Evolutionary conservation across 2,329 filamentous ascomycete species (phyloP).

Genomic region (Harringtonia aguacate): DNA sequence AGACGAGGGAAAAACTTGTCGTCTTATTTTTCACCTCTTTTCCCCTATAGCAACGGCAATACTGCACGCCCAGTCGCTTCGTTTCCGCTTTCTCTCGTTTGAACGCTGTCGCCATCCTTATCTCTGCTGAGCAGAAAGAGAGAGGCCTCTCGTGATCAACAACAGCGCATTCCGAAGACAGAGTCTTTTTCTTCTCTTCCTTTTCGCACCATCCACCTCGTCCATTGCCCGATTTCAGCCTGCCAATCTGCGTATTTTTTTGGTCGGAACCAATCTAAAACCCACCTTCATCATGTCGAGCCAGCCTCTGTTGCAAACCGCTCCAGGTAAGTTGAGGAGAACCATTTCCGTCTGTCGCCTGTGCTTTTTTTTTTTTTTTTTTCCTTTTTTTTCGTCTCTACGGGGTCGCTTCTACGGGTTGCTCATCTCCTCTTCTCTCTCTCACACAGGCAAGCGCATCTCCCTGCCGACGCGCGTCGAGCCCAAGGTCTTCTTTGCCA

Average conservation of each 20-base stretch:
- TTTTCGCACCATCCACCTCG: not conserved
- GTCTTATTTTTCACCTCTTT: constrained; percentile 3
- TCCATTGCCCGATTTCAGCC: too few relatives aligned
- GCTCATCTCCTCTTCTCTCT: constrained; percentile 1
- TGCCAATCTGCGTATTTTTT: not conserved
- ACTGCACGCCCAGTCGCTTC: too few relatives aligned
- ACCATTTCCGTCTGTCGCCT: too few relatives aligned
- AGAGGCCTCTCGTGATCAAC: too few relatives aligned
- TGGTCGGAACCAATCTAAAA: not conserved
- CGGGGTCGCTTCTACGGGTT: not conserved
- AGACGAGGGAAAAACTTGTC: constrained; percentile 11
- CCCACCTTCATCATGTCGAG: constrained; percentile 62
- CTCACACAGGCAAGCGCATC: constrained; percentile 76
- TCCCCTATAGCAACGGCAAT: not conserved
- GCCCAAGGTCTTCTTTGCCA: constrained; percentile 99
- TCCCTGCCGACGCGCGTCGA: constrained; percentile 96
- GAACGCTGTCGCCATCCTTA: too few relatives aligned
- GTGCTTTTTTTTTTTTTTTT: constrained; percentile 18
- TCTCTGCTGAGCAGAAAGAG: too few relatives aligned
- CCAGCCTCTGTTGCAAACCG: constrained; percentile 90
- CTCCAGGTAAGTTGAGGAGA: too few relatives aligned
- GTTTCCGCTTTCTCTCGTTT: too few relatives aligned
- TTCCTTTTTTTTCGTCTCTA: constrained; percentile 2
- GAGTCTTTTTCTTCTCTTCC: not conserved
- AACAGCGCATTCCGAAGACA: too few relatives aligned